A percentile compares a stretch with the other conserved stretches of the same genome.
Conservation (phyloP, 371 early-diverging fungal genomes). For the Lichtheimia ramosa region DNA sequence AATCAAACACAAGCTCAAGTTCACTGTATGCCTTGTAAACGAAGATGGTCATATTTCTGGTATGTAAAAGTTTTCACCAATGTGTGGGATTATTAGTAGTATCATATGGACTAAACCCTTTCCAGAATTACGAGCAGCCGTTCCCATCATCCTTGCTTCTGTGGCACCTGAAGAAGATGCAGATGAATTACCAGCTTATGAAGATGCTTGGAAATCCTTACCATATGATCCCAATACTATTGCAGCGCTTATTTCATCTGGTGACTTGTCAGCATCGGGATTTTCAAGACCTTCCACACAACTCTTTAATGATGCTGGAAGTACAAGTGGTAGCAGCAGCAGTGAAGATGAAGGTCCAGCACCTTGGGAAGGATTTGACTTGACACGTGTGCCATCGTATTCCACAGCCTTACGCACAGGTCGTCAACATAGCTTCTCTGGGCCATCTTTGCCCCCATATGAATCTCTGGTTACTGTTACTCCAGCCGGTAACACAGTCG, state of each 20-base stretch:
- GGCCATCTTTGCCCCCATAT: constrained; percentile 42
- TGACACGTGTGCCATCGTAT: constrained; percentile 30
- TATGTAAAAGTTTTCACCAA: constrained; percentile 7
- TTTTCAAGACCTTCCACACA: no score
- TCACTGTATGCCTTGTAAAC: constrained; percentile 40
- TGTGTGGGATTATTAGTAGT: no score
- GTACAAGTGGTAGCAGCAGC: constrained; percentile 6
- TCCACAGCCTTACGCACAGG: constrained; percentile 21
- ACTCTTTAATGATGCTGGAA: neutral
- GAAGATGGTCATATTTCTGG: constrained; percentile 53
- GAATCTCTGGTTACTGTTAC: constrained; percentile 26
- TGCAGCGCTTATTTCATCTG: constrained; percentile 27
- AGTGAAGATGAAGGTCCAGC: constrained; percentile 54
- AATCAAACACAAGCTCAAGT: constrained; percentile 47
- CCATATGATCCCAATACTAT: constrained; percentile 42
- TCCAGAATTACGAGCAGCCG: constrained; percentile 39
- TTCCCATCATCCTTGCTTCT: constrained; percentile 39
- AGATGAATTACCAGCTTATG: constrained; percentile 44
- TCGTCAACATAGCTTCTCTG: constrained; percentile 28
- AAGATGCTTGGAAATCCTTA: constrained; percentile 49
- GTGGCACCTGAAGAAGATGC: constrained; percentile 41
- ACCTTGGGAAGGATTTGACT: constrained; percentile 51
- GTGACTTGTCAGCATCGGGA: constrained; percentile 33
- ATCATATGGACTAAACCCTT: no score
- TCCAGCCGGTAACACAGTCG: no score